These are phyloP conservation scores for Huntiella decipiens DNA, from an alignment of 2,329 filamentous ascomycete species.

Conservation along the genomic window DNA sequence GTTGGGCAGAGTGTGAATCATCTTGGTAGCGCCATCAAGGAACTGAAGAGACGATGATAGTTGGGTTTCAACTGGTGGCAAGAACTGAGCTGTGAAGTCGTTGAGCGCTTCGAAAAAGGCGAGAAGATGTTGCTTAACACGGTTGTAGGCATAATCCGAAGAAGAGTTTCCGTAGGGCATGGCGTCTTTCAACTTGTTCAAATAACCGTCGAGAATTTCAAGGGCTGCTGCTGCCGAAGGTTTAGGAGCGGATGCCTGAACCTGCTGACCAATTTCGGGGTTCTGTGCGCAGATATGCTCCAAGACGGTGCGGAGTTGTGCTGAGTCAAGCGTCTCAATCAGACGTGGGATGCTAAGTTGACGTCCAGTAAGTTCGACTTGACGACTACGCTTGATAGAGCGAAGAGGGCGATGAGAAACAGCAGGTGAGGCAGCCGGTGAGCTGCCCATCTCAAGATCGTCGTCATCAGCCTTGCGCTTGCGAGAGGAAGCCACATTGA, in stretches of 20 bases:
- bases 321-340: conserved; percentile 80
- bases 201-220: conserved; percentile 64
- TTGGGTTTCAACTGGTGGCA: conserved; percentile 78
- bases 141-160: conserved; percentile 88
- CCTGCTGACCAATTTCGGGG: conserved; percentile 67
- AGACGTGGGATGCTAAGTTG: conserved; percentile 45
- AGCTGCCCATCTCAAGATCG: conserved; percentile 82
- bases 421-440: conserved; percentile 65
- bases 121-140: conserved; percentile 62
- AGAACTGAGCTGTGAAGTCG: conserved; percentile 89
- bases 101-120: conserved; percentile 74
- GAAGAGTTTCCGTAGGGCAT: conserved; percentile 73
- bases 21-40: conserved; percentile 72
- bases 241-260: conserved; percentile 67
- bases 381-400: conserved; percentile 42
- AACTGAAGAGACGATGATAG: conserved; percentile 69
- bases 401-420: conserved; percentile 49
- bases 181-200: conserved; percentile 54
- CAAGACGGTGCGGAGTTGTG: conserved; percentile 70
- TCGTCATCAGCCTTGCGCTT: conserved; percentile 80
- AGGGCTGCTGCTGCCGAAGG: conserved; percentile 68
- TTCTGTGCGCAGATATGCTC: conserved; percentile 81
- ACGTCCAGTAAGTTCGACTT: conserved; percentile 44
- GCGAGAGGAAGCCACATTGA: conserved; percentile 30
- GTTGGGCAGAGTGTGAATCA: conserved; percentile 75